Percentiles rank a stretch among this genome's conserved stretches.
Conservation (phyloP, 257 asterid species). For the Fraxinus anomala region DNA sequence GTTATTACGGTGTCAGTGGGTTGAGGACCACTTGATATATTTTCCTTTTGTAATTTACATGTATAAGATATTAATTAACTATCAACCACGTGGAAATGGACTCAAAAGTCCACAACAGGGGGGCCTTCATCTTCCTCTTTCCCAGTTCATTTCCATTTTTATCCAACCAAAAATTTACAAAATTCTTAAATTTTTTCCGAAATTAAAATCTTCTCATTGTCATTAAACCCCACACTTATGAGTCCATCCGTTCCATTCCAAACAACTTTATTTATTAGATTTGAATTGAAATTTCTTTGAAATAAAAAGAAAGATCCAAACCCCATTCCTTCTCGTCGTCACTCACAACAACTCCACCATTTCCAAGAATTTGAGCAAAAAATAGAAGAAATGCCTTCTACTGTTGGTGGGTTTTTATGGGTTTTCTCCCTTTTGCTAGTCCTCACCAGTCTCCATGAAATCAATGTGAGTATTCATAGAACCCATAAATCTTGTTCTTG, state of each 20-base stretch:
- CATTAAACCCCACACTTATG: slow-evolving; percentile 39
- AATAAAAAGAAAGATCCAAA: not conserved
- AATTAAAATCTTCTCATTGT: slow-evolving; percentile 27
- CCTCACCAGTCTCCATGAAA: slow-evolving; percentile 28
- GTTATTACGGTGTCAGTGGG: not conserved
- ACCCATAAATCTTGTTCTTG: not conserved
- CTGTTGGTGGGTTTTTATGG: slow-evolving; percentile 42
- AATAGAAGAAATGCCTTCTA: slow-evolving; percentile 47
- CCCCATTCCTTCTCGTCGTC: not conserved
- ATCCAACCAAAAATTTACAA: not conserved
- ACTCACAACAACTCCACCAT: slow-evolving; percentile 1
- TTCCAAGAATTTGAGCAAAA: slow-evolving; percentile 8
- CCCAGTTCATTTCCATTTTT: not conserved
- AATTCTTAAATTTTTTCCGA: not conserved
- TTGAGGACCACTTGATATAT: not conserved
- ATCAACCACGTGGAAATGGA: not conserved
- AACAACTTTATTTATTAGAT: slow-evolving; percentile 35
- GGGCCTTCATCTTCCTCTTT: not conserved
- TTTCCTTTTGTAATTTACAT: not conserved
- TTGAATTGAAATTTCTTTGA: slow-evolving; percentile 5
- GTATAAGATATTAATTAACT: slow-evolving; percentile 1
- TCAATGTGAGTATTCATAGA: slow-evolving; percentile 43
- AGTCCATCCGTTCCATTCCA: slow-evolving; percentile 38
- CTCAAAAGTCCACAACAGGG: not conserved
- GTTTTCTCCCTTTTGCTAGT: slow-evolving; percentile 42